phyloP scores from a whole-genome alignment of 768 basidiomycete species.

The Mycena maculata region DNA sequence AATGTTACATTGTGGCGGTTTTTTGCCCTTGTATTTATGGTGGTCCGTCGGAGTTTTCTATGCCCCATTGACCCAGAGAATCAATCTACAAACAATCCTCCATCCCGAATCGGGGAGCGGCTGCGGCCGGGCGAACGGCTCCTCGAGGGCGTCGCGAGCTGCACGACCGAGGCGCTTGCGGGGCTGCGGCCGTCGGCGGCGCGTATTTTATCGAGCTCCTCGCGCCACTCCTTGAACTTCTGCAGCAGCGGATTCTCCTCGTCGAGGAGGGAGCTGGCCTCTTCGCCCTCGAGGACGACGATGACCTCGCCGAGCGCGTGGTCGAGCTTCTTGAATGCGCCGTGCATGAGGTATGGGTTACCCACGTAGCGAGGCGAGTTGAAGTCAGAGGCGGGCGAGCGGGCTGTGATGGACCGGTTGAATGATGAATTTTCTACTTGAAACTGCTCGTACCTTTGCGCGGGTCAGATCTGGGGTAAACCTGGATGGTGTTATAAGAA shows the following conservation, averaged over 20 bases:
- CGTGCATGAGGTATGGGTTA: constrained; percentile 60
- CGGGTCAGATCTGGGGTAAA: constrained; percentile 60
- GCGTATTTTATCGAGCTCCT: constrained; percentile 52
- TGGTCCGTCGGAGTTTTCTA: constrained; percentile 9
- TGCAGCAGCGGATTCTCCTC: constrained; percentile 48
- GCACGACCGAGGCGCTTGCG: constrained; percentile 40
- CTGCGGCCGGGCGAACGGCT: constrained; percentile 31
- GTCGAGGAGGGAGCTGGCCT: constrained; percentile 48
- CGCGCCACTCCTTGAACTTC: constrained; percentile 57
- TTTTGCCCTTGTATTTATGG: constrained; percentile 10
- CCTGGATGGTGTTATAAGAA: constrained; percentile 43
- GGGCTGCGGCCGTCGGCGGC: constrained; percentile 30
- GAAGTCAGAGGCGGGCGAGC: constrained; percentile 35
- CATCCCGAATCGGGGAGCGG: constrained; percentile 20
- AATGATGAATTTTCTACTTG: neutral
- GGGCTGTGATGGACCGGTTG: neutral
- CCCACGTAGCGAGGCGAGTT: constrained; percentile 48
- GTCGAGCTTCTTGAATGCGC: constrained; percentile 57
- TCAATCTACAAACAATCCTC: constrained; percentile 35
- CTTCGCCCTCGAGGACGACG: constrained; percentile 56
- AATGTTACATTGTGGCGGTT: constrained; percentile 1
- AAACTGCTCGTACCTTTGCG: constrained; percentile 52
- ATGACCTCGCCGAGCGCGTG: constrained; percentile 57
- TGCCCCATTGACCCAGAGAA: constrained; percentile 18
- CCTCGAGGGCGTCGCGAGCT: constrained; percentile 53